Base-by-base conservation (phyloP, 345 rosid genomes). In the Murraya paniculata region DNA sequence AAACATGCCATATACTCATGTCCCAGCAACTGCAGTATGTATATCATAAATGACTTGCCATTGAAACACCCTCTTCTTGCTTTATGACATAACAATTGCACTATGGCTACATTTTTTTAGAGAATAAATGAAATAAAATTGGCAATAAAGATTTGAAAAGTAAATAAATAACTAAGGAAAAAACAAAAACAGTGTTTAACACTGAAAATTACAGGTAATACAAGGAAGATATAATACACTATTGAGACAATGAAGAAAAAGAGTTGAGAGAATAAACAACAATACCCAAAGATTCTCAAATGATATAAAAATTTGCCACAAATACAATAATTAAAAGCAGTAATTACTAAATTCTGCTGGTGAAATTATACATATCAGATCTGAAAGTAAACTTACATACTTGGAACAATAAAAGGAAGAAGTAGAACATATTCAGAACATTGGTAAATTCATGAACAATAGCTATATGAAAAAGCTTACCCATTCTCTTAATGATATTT, bases 401-500 rank as follows among this genome's bases (percentile, higher is more conserved):
- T 31, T 50, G 27, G 14, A 24, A 55, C 78, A 45, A 68, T 19
- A 68, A 6, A 45, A 14, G 57, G 36, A 55, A 31, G 30, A 78
- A 64, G 4, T 18, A 50, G 24, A 69, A 35, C 28, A 14, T 25
- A 80, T 35, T 24, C 14, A 35, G 45, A 28, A 60, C 18, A 39
- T 4, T 36, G 41, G 8, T 3, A 16, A 57, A 67, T 33, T 62
- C 36, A 25, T 48, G 61, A 45, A 55, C 19, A 64, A 25, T 11
- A 62, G 28, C 48, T 50, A 64, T 57, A 36, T 22, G 31, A 30
- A 75, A 76, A 28, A 41, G 82, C 89, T 76, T 66, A 91, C 94
- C 98, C 97, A 94, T 89, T 77, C 89, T 90, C 77, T 85, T 84
- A 68, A 93, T 88, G 87, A 91, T 89, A 59, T 41, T 79, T 56